Conservation (phyloP, 2,329 filamentous ascomycete genomes). For the Scedosporium dehoogii region DNA sequence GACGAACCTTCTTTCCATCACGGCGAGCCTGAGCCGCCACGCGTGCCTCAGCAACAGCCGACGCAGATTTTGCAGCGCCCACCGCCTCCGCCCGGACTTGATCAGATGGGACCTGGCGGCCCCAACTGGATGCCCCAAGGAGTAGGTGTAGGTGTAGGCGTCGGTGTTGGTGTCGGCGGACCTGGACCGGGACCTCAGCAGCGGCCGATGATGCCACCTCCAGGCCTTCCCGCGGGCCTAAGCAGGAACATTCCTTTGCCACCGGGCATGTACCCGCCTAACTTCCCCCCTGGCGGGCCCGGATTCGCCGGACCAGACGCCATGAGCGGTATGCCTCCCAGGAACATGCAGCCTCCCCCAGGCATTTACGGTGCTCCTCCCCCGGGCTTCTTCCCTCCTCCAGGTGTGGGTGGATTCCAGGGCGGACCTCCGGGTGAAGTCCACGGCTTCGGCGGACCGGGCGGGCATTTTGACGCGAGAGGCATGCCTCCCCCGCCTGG, state of each 20-base stretch:
- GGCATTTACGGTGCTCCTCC: slow-evolving; percentile 42
- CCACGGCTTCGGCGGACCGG: neutral
- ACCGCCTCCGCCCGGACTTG: slow-evolving; percentile 49
- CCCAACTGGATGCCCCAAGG: slow-evolving; percentile 39
- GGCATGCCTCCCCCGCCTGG: slow-evolving; percentile 2
- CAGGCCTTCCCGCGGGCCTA: slow-evolving; percentile 34
- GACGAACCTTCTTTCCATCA: slow-evolving; percentile 40
- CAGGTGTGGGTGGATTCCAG: slow-evolving; percentile 35
- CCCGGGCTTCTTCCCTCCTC: slow-evolving; percentile 43
- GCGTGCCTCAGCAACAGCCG: slow-evolving; percentile 45
- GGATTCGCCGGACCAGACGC: slow-evolving; percentile 34
- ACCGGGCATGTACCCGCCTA: slow-evolving; percentile 48
- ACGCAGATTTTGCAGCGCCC: slow-evolving; percentile 57
- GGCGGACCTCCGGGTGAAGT: neutral
- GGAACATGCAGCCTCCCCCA: slow-evolving; percentile 48
- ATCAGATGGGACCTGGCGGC: slow-evolving; percentile 37
- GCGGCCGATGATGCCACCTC: slow-evolving; percentile 46
- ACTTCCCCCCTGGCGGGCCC: slow-evolving; percentile 41
- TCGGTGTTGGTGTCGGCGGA: slow-evolving; percentile 14
- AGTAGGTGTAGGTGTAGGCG: slow-evolving; percentile 24
- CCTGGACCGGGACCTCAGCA: slow-evolving; percentile 18
- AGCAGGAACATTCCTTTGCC: slow-evolving; percentile 40
- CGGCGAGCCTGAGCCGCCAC: slow-evolving; percentile 34
- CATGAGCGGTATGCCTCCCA: slow-evolving; percentile 38
- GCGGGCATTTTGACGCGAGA: neutral